Evolutionary conservation across 2,329 filamentous ascomycete species (phyloP).

Genomic region (Chaetomium olivaceum): DNA sequence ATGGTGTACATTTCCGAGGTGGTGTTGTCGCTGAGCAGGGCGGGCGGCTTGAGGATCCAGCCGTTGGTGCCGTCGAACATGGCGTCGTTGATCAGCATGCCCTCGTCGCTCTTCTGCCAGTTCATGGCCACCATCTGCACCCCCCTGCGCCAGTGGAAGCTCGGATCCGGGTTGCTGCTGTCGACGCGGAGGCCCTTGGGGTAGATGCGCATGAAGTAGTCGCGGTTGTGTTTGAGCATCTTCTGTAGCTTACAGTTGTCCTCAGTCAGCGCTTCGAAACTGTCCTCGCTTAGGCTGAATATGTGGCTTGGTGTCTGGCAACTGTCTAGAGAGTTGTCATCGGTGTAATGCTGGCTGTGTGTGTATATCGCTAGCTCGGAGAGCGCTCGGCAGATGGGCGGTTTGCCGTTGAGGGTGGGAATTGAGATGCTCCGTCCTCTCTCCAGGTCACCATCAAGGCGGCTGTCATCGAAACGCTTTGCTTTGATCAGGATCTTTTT

Average conservation of each 20-base stretch:
- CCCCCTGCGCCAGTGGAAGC: slow-evolving; percentile 86
- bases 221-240: slow-evolving; percentile 84
- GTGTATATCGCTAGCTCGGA: slow-evolving; percentile 82
- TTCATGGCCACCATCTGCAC: slow-evolving; percentile 98
- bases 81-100: slow-evolving; percentile 94
- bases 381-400: slow-evolving; percentile 67
- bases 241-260: slow-evolving; percentile 37
- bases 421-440: slow-evolving; percentile 33
- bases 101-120: slow-evolving; percentile 92
- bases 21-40: slow-evolving; percentile 60
- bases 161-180: slow-evolving; percentile 93
- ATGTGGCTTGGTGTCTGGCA: slow-evolving; percentile 66
- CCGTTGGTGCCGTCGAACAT: slow-evolving; percentile 90
- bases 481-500: slow-evolving; percentile 84
- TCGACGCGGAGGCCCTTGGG: slow-evolving; percentile 75
- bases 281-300: slow-evolving; percentile 85
- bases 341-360: slow-evolving; percentile 76
- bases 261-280: slow-evolving; percentile 56
- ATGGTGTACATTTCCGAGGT: slow-evolving; percentile 37
- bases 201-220: slow-evolving; percentile 88
- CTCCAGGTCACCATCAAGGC: slow-evolving; percentile 34
- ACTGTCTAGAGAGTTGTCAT: slow-evolving; percentile 64
- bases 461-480: slow-evolving; percentile 55
- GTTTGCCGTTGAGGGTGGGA: slow-evolving; percentile 46
- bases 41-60: slow-evolving; percentile 81